These are phyloP conservation scores for Trypanosoma lewisi DNA, from an alignment of 208 protist species.

Conservation along the genomic window DNA sequence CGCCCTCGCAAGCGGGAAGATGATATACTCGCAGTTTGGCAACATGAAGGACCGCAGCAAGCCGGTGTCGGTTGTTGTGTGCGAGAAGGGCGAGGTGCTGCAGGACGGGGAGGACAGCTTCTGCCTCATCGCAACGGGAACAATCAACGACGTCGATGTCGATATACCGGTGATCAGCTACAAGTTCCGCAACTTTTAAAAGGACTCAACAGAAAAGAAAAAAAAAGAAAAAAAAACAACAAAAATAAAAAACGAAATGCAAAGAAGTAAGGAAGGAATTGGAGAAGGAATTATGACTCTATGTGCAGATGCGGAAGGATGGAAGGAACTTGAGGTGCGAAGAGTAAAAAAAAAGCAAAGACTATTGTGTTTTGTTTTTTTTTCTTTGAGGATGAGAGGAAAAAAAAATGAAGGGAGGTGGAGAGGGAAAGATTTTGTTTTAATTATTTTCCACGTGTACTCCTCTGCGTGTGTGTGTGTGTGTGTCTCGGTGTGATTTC, in stretches of 20 bases:
- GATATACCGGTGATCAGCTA: constrained; percentile 85
- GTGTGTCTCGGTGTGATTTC: background rate
- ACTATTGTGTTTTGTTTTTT: too few species aligned
- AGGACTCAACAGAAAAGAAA: background rate
- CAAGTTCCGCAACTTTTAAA: constrained; percentile 51
- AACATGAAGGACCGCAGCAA: constrained; percentile 72
- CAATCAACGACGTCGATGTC: constrained; percentile 74
- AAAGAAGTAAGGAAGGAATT: too few species aligned
- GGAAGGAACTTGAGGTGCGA: too few species aligned
- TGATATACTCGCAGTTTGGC: constrained; percentile 82
- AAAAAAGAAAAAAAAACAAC: background rate
- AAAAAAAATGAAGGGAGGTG: background rate
- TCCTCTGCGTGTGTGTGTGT: background rate
- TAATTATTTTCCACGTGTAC: background rate
- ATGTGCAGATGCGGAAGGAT: too few species aligned
- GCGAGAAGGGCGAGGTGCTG: constrained; percentile 53
- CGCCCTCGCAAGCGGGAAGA: constrained; percentile 75
- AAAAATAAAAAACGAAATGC: background rate
- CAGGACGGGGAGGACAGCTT: constrained; percentile 65
- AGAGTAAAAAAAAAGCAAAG: too few species aligned
- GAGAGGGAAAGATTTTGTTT: background rate
- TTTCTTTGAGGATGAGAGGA: background rate
- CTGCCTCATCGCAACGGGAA: constrained; percentile 72
- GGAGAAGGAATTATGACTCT: too few species aligned
- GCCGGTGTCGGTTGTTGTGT: constrained; percentile 53